Base-by-base conservation (phyloP, 306 rosid species). In the Mimosa pudica region DNA sequence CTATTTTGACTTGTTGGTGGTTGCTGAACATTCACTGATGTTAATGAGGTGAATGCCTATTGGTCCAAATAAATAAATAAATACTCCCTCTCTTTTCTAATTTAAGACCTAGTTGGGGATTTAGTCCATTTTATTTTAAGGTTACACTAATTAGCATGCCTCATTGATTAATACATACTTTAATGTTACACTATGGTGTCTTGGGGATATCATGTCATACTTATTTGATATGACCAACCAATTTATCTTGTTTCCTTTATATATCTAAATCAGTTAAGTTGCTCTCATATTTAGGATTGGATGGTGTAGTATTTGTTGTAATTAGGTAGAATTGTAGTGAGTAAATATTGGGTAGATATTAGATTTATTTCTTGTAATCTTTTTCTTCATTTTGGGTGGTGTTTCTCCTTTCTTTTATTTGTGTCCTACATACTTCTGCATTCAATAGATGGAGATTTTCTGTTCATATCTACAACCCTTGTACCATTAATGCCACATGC, bases 21-120 rank as follows among this genome's bases (percentile, higher is more conserved):
- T 32, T 10, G 6, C 60, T 71, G 20, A 60, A 71, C 77, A 54
- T 82, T 77, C 74, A 30, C 52, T 36, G 60, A 66, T 63, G 51
- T 63, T 80, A 45, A 71, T 55, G 51, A 32, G 35, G 57, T 60
- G 73, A 73, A 64, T 68, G 14, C 54, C 61, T 73, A 51, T 14
- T 24, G 55, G n/a, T 12, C 17, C 13, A 49, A 3, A 13, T 49
- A 12, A 12, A 49, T 49, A 46, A 46, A 46, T 46, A 46, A 46
- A 46, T 38, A 38, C 42, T 5, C 42, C 42, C 42, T 38, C 42
- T 38, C 42, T 38, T 38, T 38, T 38, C 42, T 24, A 24, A 24
- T 24, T 38, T 38, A 38, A 38, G 42, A 38, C 5, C 42, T 38
- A 38, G 42, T 38, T 38, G 42, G 42, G 42, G 42, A 24, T 38